Conservation (phyloP, 1,284 basidiomycete genomes). For the Cryptococcus sp. region DNA sequence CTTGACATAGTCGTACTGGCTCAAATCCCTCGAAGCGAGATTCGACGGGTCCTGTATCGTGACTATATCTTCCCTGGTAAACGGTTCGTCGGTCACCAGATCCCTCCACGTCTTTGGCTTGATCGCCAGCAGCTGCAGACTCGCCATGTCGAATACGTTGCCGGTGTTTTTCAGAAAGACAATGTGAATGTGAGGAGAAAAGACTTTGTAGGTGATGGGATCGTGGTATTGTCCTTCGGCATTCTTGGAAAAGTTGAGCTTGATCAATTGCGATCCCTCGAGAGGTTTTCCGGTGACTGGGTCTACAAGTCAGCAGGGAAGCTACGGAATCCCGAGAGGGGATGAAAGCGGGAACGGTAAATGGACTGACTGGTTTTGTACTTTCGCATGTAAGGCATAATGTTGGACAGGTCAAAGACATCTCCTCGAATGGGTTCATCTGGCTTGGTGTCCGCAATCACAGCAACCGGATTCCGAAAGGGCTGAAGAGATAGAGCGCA, state of each 20-base stretch:
- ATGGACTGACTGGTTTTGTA: conserved; percentile 61
- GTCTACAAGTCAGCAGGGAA: conserved; percentile 59
- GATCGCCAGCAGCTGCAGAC: conserved; percentile 56
- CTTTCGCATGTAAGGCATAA: conserved; percentile 78
- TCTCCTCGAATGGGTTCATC: conserved; percentile 43
- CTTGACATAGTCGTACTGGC: conserved; percentile 48
- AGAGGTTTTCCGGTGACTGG: conserved; percentile 83
- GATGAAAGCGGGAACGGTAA: conserved; percentile 16
- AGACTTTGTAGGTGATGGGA: conserved; percentile 87
- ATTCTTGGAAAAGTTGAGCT: conserved; percentile 71
- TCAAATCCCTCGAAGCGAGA: conserved; percentile 42
- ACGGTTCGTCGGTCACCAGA: conserved; percentile 74
- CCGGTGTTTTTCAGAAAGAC: conserved; percentile 76
- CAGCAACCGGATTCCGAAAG: conserved; percentile 83
- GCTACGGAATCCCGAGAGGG: conserved; percentile 6
- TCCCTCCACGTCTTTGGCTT: conserved; percentile 69
- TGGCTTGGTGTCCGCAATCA: conserved; percentile 47
- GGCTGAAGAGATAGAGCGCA: conserved; percentile 89
- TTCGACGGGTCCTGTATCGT: conserved; percentile 63
- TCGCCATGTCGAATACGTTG: conserved; percentile 52
- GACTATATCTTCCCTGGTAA: conserved; percentile 85
- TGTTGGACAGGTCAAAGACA: conserved; percentile 76
- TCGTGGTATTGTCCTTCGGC: conserved; percentile 76
- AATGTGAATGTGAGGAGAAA: conserved; percentile 84
- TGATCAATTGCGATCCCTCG: conserved; percentile 71